A percentile compares a stretch with the other conserved stretches of the same genome.
phyloP scores from a whole-genome alignment of 2,329 filamentous ascomycete species.

The Colletotrichum sp. region DNA sequence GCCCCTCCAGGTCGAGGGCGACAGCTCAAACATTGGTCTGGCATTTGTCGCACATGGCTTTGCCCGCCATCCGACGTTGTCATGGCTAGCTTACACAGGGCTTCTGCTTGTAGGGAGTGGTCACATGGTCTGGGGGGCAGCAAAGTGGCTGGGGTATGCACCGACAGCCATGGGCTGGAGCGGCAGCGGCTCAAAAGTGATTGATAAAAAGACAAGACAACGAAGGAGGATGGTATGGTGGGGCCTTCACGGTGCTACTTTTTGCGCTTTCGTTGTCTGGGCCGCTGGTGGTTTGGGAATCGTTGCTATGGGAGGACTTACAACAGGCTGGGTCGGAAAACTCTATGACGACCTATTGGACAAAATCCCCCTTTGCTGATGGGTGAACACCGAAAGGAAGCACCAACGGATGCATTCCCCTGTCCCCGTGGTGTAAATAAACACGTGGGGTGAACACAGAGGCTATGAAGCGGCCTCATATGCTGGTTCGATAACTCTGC shows the following conservation, averaged over 20 bases:
- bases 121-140: slow-evolving; percentile 85
- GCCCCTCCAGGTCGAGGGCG: slow-evolving; percentile 79
- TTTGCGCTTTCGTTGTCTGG: slow-evolving; percentile 71
- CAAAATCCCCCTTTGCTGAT: slow-evolving; percentile 24
- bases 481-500: not conserved
- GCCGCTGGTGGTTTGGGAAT: slow-evolving; percentile 80
- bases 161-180: slow-evolving; percentile 59
- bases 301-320: slow-evolving; percentile 73
- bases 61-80: slow-evolving; percentile 68
- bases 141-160: slow-evolving; percentile 77
- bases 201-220: slow-evolving; percentile 57
- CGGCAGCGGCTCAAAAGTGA: slow-evolving; percentile 43
- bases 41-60: slow-evolving; percentile 88
- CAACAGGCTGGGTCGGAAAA: slow-evolving; percentile 79
- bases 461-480: not conserved
- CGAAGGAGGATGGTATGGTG: slow-evolving; percentile 72
- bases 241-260: slow-evolving; percentile 69
- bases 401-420: not conserved
- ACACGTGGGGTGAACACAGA: not conserved
- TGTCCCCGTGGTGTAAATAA: not conserved
- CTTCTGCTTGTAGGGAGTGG: slow-evolving; percentile 72
- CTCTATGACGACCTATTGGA: slow-evolving; percentile 77
- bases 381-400: not conserved
- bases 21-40: slow-evolving; percentile 84
- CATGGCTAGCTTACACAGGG: slow-evolving; percentile 72